Conservation (phyloP, 371 early-diverging fungal species). For the Apophysomyces elegans region DNA sequence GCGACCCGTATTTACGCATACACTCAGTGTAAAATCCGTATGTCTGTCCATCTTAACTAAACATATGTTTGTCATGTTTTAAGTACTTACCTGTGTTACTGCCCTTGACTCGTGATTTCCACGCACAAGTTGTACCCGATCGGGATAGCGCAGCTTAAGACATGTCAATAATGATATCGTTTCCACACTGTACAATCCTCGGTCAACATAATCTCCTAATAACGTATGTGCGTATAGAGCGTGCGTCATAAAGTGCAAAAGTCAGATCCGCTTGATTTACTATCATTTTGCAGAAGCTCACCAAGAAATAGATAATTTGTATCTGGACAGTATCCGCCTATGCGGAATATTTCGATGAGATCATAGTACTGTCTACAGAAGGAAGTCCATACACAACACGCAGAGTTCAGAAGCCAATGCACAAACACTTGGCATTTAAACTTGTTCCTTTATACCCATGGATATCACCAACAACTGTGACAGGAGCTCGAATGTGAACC, state of each 20-base stretch:
- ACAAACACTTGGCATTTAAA: not conserved
- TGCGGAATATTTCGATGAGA: slow-evolving; percentile 93
- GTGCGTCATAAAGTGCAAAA: not conserved
- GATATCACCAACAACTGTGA: slow-evolving; percentile 95
- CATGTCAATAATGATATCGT: slow-evolving; percentile 90
- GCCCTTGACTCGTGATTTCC: slow-evolving; percentile 98
- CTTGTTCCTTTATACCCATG: slow-evolving; percentile 72
- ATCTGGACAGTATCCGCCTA: slow-evolving; percentile 90
- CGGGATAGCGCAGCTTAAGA: slow-evolving; percentile 91
- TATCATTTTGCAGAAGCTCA: slow-evolving; percentile 27
- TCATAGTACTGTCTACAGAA: slow-evolving; percentile 92
- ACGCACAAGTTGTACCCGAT: slow-evolving; percentile 89
- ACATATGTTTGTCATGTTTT: not conserved
- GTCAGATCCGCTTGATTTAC: not conserved
- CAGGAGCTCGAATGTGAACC: slow-evolving; percentile 83
- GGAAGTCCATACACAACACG: not conserved
- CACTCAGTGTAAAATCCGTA: slow-evolving; percentile 99
- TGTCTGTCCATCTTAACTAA: slow-evolving; percentile 51
- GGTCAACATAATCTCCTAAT: slow-evolving; percentile 96
- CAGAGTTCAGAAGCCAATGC: not conserved
- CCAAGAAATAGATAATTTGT: slow-evolving; percentile 96
- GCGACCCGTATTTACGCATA: slow-evolving; percentile 85
- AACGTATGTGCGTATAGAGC: not conserved
- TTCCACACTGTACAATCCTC: slow-evolving; percentile 95
- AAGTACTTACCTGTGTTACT: slow-evolving; percentile 74